Base-by-base conservation (phyloP, 1,284 basidiomycete genomes). In the Austropuccinia psidii region DNA sequence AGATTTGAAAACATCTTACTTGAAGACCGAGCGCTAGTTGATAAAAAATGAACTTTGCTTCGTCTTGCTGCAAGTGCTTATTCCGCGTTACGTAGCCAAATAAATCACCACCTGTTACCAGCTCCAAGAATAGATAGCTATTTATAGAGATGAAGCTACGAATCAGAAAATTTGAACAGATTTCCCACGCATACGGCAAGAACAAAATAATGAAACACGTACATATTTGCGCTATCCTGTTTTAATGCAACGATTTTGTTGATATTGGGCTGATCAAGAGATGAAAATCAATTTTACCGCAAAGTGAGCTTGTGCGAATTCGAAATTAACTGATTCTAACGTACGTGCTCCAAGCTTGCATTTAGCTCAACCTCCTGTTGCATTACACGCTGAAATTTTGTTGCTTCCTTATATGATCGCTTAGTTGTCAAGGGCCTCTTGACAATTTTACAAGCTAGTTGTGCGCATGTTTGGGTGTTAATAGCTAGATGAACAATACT, bases 81-180 rank as follows among this genome's bases (percentile, higher is more conserved):
- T 73, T 58, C 19, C 69, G 69, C 19, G 24, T 50, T 4, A 73
- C 69, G 35, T 73, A 73, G 15, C 67, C 69, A 47, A 73, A 73
- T 50, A 73, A 41, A 37, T 73, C 69, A 35, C 69, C 69, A 50
- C 69, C 69, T 39, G 69, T 73, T 4, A 73, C 69, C 15, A 73
- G 49, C 47, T 73, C 69, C n/a, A 73, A 50, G 49, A 73, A 73
- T 21, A 73, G 41, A 27, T 73, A 73, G 13, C 69, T 73, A 24
- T 41, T 37, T n/a, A 35, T 37, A 21, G 2, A 33, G 57, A 24
- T 9, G 29, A 33, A 35, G n/a, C n/a, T n/a, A n/a, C n/a, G n/a
- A n/a, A n/a, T n/a, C n/a, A n/a, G n/a, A n/a, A n/a, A n/a, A n/a
- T n/a, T n/a, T n/a, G n/a, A n/a, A n/a, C n/a, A n/a, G n/a, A n/a